phyloP scores from a whole-genome alignment of 441 rosid species.

The Populus hybrid region DNA sequence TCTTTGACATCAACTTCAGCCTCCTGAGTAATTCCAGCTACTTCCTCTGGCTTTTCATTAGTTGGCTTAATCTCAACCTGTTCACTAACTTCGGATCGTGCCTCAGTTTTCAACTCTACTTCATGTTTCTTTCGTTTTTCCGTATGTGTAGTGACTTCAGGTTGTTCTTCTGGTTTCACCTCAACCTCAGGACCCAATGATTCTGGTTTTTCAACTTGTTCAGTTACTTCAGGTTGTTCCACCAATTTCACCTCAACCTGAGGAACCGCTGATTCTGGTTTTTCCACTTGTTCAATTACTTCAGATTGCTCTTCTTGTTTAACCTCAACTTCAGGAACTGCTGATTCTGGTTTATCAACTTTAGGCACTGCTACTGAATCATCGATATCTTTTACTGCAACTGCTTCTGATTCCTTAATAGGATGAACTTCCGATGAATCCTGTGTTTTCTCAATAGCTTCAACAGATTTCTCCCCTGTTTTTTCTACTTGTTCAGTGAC shows the following conservation, averaged over 20 bases:
- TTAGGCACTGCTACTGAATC: slow-evolving; percentile 3
- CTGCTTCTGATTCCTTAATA: slow-evolving; percentile 16
- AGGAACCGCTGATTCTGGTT: slow-evolving; percentile 3
- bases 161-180: slow-evolving; percentile 9
- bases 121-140: slow-evolving; percentile 15
- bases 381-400: not conserved
- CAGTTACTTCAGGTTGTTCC: not conserved
- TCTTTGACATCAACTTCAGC: not conserved
- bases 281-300: slow-evolving; percentile 8
- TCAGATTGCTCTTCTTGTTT: not conserved
- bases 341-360: not conserved
- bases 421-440: slow-evolving; percentile 17
- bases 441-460: slow-evolving; percentile 1
- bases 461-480: not conserved
- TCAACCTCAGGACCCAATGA: slow-evolving; percentile 19
- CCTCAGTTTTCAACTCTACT: not conserved
- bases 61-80: slow-evolving; percentile 17
- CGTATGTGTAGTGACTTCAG: slow-evolving; percentile 11
- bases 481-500: not conserved
- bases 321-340: not conserved
- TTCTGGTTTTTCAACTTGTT: slow-evolving; percentile 4
- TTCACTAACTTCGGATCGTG: slow-evolving; percentile 3
- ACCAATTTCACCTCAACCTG: not conserved
- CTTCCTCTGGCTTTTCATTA: not conserved
- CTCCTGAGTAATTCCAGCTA: slow-evolving; percentile 10